Evolutionary conservation across 1,139 yeast genomes (phyloP), one percentile per base, ranked within the genome.

Genomic region (Suzukiozyma palmioleophila): DNA sequence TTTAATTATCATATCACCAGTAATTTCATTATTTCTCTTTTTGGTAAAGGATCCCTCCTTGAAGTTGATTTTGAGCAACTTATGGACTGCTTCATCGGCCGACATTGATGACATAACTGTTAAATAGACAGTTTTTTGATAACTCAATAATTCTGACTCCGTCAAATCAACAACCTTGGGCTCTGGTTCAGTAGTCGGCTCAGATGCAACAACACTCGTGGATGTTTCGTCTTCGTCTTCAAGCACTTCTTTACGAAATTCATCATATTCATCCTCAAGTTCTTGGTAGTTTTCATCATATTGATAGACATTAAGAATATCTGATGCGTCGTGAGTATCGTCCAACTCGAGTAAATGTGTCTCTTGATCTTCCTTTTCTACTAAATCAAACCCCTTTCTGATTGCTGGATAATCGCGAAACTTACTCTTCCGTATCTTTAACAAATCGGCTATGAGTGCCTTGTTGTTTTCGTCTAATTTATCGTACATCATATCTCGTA

Each of bases 71-170:
- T 74, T 75, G 33, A 86, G 51, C 10, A 92, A 62, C 57, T 90
- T 90, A 59, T 90, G 97, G 0, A 87, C 89, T 1, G 96, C 94
- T 66, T 92, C 99, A 49, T 88, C 96, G 2, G 92, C 81, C 1
- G 95, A 83, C 80, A 90, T 77, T 41, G 96, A 82, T n/a, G 97
- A 87, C 85, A 87, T 89, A 25, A 92, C 68, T 0, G 94, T 83
- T 35, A 89, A 66, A 52, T 90, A 90, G 2, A 90, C 84, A 1
- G 77, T 75, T 52, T 88, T 85, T 47, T 88, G 85, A 47, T 78
- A 77, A 38, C 78, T 77, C 3, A 79, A 66, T 28, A 81, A 59
- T 30, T 79, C 81, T 1, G 80, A 62, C 40, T 83, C 84, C 0
- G 96, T 84, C 72, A 84, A 66, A 57, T 90, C 97, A 30, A 71